Conservation (phyloP, 208 protist species). For the Crithidia brevicula region DNA sequence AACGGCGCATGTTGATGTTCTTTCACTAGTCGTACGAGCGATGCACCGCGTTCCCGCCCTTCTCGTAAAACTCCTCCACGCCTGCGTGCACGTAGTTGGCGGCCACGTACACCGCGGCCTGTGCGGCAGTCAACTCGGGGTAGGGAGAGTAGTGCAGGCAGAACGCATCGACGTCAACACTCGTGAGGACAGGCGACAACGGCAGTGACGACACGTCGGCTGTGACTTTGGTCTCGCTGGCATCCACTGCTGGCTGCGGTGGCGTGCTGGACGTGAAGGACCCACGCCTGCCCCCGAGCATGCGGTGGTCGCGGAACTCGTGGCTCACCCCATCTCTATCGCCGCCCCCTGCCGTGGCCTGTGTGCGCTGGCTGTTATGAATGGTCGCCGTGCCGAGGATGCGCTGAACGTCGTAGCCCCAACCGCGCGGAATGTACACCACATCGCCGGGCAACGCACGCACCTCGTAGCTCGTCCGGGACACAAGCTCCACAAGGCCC, state of each 20-base stretch:
- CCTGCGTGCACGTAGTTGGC: conserved; percentile 83
- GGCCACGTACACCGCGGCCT: conserved; percentile 71
- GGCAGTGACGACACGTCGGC: background rate
- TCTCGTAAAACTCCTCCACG: conserved; percentile 77
- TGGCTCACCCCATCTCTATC: background rate
- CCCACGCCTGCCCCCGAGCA: background rate
- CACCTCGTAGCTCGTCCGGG: conserved; percentile 52
- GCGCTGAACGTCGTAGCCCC: conserved; percentile 63
- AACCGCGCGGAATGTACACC: conserved; percentile 75
- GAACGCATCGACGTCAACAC: conserved; percentile 61
- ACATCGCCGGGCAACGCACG: conserved; percentile 83
- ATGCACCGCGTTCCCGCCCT: conserved; percentile 70
- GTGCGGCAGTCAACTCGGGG: conserved; percentile 54
- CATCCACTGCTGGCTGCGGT: background rate
- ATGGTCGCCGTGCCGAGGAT: conserved; percentile 57
- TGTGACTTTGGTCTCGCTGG: background rate
- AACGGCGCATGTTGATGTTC: too few species aligned
- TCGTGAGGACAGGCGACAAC: background rate
- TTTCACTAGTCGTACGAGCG: conserved; percentile 68
- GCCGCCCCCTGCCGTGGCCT: background rate
- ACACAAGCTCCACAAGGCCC: background rate
- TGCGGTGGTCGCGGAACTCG: conserved; percentile 23
- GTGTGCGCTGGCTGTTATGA: conserved; percentile 1
- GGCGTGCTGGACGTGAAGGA: background rate
- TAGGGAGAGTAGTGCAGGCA: conserved; percentile 72